Base-by-base conservation (phyloP, 306 rosid genomes). In the Cercis canadensis region DNA sequence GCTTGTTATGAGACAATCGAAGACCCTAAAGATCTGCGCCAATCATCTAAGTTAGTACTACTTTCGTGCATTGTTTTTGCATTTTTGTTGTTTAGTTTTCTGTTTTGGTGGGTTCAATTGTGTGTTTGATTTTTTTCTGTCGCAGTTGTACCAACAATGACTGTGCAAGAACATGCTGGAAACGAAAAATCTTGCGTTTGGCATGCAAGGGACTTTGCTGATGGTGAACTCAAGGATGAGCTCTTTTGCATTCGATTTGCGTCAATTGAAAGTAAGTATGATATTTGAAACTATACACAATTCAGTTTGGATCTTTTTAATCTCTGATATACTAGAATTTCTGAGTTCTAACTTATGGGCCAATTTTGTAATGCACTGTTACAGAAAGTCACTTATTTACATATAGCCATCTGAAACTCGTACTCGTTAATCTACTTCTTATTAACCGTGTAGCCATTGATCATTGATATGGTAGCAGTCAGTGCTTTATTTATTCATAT, bases 21-120 rank as follows among this genome's bases (percentile, higher is more conserved):
- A 95, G 75, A 95, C 99, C 7, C 96, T 95, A 71, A 95, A 95
- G 97, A 95, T 95, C 92, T 92, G 99, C 72, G 96, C 99, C 67
- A 95, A 95, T 81, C 99, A 95, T 79, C 87, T 91, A 59, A 87
- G 99, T 95, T 21, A 17, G 88, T 74, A 15, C 18, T 15, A n/a
- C 63, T 56, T 8, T 17, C 5, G 12, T 4, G 17, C 24, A 2
- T 33, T n/a, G 16, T 13, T 14, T 16, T 50, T 7, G 19, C 2
- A 4, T 29, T 10, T 6, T 64, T 39, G 11, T 24, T 70, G 47
- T 0, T 31, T 29, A 7, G 19, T 10, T 57, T 58, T n/a, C 40
- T 16, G 37, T 15, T 78, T 17, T 43, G 52, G 16, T 58, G 52
- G 21, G 46, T 67, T 65, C 45, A 51, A 3, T 32, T 49, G 61